These are phyloP conservation scores for Abortiporus biennis DNA, from an alignment of 1,284 basidiomycete genomes.

Conservation along the genomic window DNA sequence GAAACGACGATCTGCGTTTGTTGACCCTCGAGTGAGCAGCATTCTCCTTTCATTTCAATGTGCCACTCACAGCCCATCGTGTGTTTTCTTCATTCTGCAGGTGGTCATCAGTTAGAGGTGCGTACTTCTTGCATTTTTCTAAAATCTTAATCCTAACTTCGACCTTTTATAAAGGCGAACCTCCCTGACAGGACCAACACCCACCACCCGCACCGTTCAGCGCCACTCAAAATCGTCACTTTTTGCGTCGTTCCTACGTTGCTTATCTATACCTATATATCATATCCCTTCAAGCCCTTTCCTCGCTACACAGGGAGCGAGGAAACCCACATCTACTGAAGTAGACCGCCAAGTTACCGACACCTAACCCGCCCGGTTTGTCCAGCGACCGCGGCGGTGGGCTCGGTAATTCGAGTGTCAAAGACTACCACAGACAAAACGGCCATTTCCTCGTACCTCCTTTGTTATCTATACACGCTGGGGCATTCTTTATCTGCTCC, in stretches of 20 bases:
- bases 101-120: conserved; percentile 78
- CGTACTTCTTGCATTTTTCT: conserved; percentile 19
- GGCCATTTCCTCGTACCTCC: conserved; percentile 1
- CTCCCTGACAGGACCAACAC: conserved; percentile 56
- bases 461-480: background rate
- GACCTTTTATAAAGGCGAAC: conserved; percentile 54
- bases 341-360: conserved; percentile 44
- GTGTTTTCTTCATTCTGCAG: conserved; percentile 38
- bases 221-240: conserved; percentile 12
- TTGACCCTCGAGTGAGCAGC: conserved; percentile 69
- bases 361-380: conserved; percentile 59
- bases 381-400: conserved; percentile 64
- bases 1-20: conserved; percentile 75
- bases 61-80: too few relatives aligned
- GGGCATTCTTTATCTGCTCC: background rate
- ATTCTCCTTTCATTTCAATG: conserved; percentile 8
- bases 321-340: conserved; percentile 57
- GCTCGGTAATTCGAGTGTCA: conserved; percentile 48
- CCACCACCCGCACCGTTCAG: conserved; percentile 9
- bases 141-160: conserved; percentile 12
- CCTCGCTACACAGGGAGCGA: conserved; percentile 67
- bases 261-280: conserved; percentile 14
- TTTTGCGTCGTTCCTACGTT: conserved; percentile 15
- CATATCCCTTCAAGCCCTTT: conserved; percentile 40
- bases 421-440: background rate